Evolutionary conservation across 345 rosid species (phyloP), one percentile per base, ranked within the genome.

Genomic region (Brassica cretica): DNA sequence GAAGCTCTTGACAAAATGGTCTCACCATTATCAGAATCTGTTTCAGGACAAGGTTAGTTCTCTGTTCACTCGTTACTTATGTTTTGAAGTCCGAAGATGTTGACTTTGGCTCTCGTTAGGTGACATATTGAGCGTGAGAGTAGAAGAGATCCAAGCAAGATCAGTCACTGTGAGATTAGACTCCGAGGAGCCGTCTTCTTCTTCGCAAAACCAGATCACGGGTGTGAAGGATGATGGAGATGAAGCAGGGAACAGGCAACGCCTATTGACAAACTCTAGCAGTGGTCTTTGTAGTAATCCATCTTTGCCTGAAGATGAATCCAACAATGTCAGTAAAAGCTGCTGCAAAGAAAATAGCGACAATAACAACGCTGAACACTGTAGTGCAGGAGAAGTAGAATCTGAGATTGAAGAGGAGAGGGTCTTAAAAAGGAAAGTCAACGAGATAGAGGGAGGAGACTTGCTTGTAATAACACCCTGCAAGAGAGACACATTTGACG

Each of bases 221-320:
- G 81, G 85, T 68, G 90, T 77, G 66, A 74, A 70, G 65, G 68
- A 69, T 35, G 60, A 71, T 9, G 75, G 65, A 70, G 84, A 82
- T 29, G 87, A 82, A 79, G 84, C 78, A 60, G 72, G 75, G 4
- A 85, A 81, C 78, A 74, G 71, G 76, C 89, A 89, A 77, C 91
- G 96, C 81, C 93, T 88, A 8, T 78, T 84, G 25, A 90, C 93
- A 55, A 86, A 86, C 87, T 89, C 91, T 74, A 89, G 91, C 81
- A 90, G 89, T 83, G 67, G 70, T 25, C 87, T 89, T 78, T 93
- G 90, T 64, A 88, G 97, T 60, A 89, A 87, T 81, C 96, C 97
- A 53, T 93, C 93, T 9, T 88, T 96, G 0, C 94, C 86, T 32
- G 90, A 95, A 82, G 98, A 91, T 77, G 99, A 95, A 82, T 87